phyloP scores from a whole-genome alignment of 1,139 yeast species.

The Entelexis sorbosivorans region DNA sequence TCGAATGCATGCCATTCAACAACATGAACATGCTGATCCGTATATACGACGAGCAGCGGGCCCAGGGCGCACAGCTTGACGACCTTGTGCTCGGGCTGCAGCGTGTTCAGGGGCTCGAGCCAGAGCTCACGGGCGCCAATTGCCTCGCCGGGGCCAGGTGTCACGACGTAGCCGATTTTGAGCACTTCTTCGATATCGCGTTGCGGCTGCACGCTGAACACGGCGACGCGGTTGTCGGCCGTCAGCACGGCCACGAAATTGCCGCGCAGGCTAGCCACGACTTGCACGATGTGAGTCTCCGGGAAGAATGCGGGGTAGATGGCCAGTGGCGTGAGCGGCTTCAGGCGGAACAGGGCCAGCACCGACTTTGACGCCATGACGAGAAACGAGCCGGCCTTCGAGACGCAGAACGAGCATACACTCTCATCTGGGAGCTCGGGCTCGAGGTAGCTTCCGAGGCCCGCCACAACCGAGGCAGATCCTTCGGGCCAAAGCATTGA shows the following conservation, averaged over 20 bases:
- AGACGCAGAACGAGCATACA: constrained; percentile 18
- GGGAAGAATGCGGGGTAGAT: constrained; percentile 25
- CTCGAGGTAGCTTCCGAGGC: constrained; percentile 15
- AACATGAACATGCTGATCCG: constrained; percentile 10
- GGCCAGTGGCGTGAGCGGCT: constrained; percentile 28
- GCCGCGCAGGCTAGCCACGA: constrained; percentile 30
- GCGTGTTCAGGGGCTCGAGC: constrained; percentile 19
- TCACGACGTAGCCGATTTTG: constrained; percentile 17
- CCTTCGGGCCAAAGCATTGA: constrained; percentile 26
- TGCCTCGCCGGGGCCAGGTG: constrained; percentile 36
- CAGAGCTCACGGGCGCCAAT: constrained; percentile 32
- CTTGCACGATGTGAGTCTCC: constrained; percentile 24
- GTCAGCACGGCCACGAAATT: constrained; percentile 30
- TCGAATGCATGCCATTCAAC: constrained; percentile 15
- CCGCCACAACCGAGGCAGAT: constrained; percentile 19
- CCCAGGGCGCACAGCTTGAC: constrained; percentile 13
- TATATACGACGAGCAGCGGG: constrained; percentile 10
- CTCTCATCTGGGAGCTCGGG: constrained; percentile 16
- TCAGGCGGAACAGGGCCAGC: constrained; percentile 22
- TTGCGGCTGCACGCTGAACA: constrained; percentile 26
- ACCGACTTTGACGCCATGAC: constrained; percentile 19
- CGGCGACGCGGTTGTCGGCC: constrained; percentile 26
- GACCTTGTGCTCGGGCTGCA: constrained; percentile 14
- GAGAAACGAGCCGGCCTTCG: constrained; percentile 20
- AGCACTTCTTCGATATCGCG: constrained; percentile 27